Evolutionary conservation across 345 rosid species (phyloP).

Genomic region (Anacardium occidentale): DNA sequence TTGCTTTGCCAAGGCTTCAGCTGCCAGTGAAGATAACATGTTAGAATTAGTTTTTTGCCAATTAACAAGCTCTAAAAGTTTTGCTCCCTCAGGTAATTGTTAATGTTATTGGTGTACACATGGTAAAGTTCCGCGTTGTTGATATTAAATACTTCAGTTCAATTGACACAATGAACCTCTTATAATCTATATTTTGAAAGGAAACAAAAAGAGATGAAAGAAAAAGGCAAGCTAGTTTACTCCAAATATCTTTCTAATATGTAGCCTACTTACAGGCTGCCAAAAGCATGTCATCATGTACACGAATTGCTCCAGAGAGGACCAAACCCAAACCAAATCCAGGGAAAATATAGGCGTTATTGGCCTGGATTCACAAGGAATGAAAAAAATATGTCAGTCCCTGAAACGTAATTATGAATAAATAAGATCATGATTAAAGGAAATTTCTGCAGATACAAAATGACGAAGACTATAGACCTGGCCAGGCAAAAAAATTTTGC

Average conservation of each 20-base stretch:
- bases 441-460: slow-evolving; percentile 3
- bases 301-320: no score
- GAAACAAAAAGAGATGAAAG: not conserved
- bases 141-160: no score
- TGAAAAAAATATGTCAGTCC: slow-evolving; percentile 2
- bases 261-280: no score
- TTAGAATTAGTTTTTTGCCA: not conserved
- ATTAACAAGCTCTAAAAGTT: not conserved
- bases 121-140: no score
- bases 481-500: slow-evolving; percentile 79
- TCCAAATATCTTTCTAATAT: no score
- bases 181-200: no score
- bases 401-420: not conserved
- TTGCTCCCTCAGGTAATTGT: not conserved
- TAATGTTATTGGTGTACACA: no score
- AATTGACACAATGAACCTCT: no score
- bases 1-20: slow-evolving; percentile 87
- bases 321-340: slow-evolving; percentile 92
- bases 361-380: slow-evolving; percentile 47
- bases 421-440: not conserved
- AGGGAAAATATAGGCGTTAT: slow-evolving; percentile 91
- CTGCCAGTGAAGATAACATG: slow-evolving; percentile 34
- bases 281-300: no score
- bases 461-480: slow-evolving; percentile 48
- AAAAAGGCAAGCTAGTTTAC: slow-evolving; percentile 6